Evolutionary conservation across 225 moss, liverwort and hornwort species (phyloP), one percentile per base, ranked within the genome.

Genomic region (Marchantia paleacea): DNA sequence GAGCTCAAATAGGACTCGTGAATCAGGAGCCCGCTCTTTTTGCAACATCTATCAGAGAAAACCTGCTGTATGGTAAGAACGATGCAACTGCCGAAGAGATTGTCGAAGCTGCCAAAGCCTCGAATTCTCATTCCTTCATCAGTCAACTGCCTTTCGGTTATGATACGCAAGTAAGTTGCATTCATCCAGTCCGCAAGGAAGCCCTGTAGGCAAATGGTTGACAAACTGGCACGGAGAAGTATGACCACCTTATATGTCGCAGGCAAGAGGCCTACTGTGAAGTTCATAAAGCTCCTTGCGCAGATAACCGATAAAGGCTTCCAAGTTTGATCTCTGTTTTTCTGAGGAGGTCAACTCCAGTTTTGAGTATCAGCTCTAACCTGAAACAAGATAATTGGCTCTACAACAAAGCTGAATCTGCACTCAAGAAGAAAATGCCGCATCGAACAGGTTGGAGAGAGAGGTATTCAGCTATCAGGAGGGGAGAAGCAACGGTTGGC

Each of bases 21-120:
- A 74, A 77, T 24, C 84, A 84, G 49, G 85, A 86, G 79, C 85
- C 85, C 7, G 85, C 80, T n/a, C 39, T 86, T 8, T 86, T 86
- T 52, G 80, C 79, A 18, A 77, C 80, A 8, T 61, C 80, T 11
- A 73, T 86, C 15, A 15, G 61, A 31, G 76, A 80, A 50, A 86
- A 86, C 65, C 75, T 86, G 47, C 55, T 83, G 7, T 83, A 79
- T 29, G 85, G 85, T 10, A 83, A 79, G 31, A 54, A 77, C 4
- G 71, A 71, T 53, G 83, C 86, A 49, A 86, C 78, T 18, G 57
- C 67, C 22, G 52, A 83, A 67, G 83, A 83, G 28, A 75, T 81
- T 51, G 73, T 77, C 31, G 77, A 53, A 57, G 83, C 86, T 65
- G 78, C 81, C 8, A 80, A 69, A 48, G 73, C 81, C 51, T 77